Percentiles rank a stretch among this genome's conserved stretches.
These are phyloP conservation scores for Tolypocladium nubicola DNA, from an alignment of 2,329 filamentous ascomycete genomes.

Conservation along the genomic window DNA sequence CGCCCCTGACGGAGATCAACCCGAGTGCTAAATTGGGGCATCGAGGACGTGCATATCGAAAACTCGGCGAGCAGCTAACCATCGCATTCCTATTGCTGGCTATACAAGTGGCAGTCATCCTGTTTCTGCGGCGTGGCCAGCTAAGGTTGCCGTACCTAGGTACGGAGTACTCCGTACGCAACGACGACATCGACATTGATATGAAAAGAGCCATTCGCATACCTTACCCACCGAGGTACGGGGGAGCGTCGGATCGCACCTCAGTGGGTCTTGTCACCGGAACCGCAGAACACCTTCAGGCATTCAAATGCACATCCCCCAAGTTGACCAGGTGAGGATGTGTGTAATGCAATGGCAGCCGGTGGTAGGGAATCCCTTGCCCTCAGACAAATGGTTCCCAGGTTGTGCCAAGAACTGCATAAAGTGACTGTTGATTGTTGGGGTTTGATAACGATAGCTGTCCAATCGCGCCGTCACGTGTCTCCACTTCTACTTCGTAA, in stretches of 20 bases:
- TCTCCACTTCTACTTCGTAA: not conserved
- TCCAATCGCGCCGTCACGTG: conserved; percentile 5
- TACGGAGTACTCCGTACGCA: not conserved
- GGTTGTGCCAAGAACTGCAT: not conserved
- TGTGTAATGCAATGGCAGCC: not conserved
- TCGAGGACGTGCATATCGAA: not conserved
- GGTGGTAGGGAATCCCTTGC: not conserved
- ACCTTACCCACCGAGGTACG: not conserved
- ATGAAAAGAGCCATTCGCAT: not conserved
- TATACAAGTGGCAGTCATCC: not conserved
- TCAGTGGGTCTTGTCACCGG: not conserved
- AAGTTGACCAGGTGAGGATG: not conserved
- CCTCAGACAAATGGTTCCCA: not conserved
- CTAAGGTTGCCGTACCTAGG: not conserved
- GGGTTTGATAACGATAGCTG: not conserved
- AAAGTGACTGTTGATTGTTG: not conserved
- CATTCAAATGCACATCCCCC: no score
- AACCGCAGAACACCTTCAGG: no score
- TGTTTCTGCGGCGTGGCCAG: not conserved
- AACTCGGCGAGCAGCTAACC: not conserved
- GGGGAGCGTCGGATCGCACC: not conserved
- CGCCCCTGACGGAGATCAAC: not conserved
- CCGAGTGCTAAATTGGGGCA: not conserved
- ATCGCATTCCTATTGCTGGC: not conserved
- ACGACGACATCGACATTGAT: not conserved